Conservation (phyloP, 371 early-diverging fungal species). For the Lichtheimia ornata region DNA sequence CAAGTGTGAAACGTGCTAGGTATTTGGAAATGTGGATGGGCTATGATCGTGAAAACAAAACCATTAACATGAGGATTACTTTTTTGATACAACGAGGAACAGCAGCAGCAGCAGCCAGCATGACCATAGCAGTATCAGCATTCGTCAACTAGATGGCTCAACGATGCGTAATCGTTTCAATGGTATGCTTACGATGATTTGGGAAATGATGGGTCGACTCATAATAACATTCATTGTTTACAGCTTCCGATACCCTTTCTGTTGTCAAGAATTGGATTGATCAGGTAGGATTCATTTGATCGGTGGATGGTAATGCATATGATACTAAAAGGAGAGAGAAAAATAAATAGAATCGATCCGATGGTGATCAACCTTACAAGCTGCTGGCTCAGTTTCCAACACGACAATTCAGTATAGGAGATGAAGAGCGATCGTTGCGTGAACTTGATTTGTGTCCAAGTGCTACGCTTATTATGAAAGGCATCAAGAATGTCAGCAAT, state of each 20-base stretch:
- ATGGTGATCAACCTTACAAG: conserved; percentile 42
- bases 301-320: too few relatives aligned
- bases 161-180: conserved; percentile 39
- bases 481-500: conserved; percentile 27
- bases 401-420: conserved; percentile 41
- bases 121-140: conserved; percentile 32
- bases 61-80: not conserved
- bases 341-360: conserved; percentile 36
- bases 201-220: not conserved
- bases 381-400: conserved; percentile 48
- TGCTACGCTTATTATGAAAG: conserved; percentile 59
- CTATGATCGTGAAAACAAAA: not conserved
- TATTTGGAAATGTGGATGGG: not conserved
- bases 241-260: conserved; percentile 34
- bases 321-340: not conserved
- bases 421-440: conserved; percentile 39
- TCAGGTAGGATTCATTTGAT: conserved; percentile 16
- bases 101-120: conserved; percentile 6
- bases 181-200: conserved; percentile 19
- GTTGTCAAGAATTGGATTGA: conserved; percentile 42
- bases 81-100: not conserved
- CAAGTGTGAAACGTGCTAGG: not conserved
- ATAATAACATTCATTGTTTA: not conserved
- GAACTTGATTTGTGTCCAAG: conserved; percentile 57
- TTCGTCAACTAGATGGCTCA: conserved; percentile 48